Evolutionary conservation across 495 filamentous ascomycete genomes (phyloP).

Genomic region (Cairneyella variabilis): DNA sequence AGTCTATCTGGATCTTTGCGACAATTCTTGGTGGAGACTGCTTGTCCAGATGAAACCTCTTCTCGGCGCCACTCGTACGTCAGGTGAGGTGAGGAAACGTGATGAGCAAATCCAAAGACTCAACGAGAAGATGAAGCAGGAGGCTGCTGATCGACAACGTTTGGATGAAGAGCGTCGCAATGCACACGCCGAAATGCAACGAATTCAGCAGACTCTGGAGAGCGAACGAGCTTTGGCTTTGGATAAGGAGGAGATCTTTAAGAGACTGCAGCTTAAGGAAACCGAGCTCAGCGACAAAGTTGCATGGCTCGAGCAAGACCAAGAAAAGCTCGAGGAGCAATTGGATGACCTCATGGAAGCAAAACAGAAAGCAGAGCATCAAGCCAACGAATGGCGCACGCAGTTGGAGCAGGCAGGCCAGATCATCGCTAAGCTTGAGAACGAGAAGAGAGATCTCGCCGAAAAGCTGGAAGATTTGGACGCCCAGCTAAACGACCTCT

Average conservation of each 20-base stretch:
- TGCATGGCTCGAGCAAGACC: conserved; percentile 87
- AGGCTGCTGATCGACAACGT: conserved; percentile 68
- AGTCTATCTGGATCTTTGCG: conserved; percentile 79
- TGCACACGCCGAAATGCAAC: conserved; percentile 79
- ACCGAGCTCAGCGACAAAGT: conserved; percentile 88
- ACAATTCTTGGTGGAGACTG: conserved; percentile 95
- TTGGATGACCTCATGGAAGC: conserved; percentile 84
- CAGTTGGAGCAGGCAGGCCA: conserved; percentile 89
- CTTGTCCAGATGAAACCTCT: conserved; percentile 96
- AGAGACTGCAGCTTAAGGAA: conserved; percentile 84
- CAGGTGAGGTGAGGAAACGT: conserved; percentile 85
- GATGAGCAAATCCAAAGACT: conserved; percentile 90
- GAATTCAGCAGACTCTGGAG: conserved; percentile 88
- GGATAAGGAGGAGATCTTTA: conserved; percentile 98
- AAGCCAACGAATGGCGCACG: conserved; percentile 70
- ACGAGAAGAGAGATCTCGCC: conserved; percentile 73
- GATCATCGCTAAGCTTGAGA: conserved; percentile 78
- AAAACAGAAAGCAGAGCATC: conserved; percentile 84
- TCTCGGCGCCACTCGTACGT: conserved; percentile 83
- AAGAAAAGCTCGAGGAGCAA: conserved; percentile 90
- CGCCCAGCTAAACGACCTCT: conserved; percentile 59
- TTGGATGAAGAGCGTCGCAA: conserved; percentile 91
- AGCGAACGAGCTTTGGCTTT: conserved; percentile 91
- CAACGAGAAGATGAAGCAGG: conserved; percentile 75
- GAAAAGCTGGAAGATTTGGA: conserved; percentile 65